Base-by-base conservation (phyloP, 2,329 filamentous ascomycete species). In the Fusarium nanum region DNA sequence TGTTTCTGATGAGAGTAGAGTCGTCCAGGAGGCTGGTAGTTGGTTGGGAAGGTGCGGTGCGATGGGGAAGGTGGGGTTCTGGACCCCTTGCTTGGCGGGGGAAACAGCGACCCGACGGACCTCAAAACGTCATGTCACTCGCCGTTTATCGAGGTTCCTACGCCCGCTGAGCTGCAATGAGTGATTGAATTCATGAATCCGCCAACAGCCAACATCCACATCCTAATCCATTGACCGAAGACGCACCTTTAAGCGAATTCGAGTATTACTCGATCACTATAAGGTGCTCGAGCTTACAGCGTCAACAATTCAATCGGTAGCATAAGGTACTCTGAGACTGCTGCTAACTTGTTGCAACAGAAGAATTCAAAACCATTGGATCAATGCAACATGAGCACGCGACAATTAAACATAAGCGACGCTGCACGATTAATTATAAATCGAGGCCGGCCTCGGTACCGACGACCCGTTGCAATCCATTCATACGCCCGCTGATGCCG, bases 141-240 rank as follows among this genome's bases (percentile, higher is more conserved):
- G 57, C 55, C 54, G 58, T 46, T 40, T 37, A 22, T 41, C 16
- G 18, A 28, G 18, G 34, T 42, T 53, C 23, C 54, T 65, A 73
- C 72, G 72, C 72, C 72, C 72, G 72, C 72, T 74, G 59, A 67
- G 57, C 69, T 74, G 72, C 72, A 74, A 37, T 28, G 34, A 42
- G 34, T 42, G 34, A 27, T 18, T n/a, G 49, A 42, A 42, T 53
- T 53, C 20, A 25, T 53, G 23, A 53, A 53, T 37, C 49, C 49
- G 34, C 34, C 34, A 42, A 42, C 32, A 22, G 25, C 49, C 32
- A 34, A 50, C 47, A 50, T 23, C 48, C 30, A n/a, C 48, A 18
- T 50, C 30, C 32, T 13, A 14, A 65, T 61, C 64, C 64, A 63
- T 67, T 67, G 64, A 70, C 69, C 59, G 58, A 56, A 50, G 59